These are phyloP conservation scores for Umbilicus rupestris DNA, from an alignment of 164 flowering plant genomes.

Conservation along the genomic window DNA sequence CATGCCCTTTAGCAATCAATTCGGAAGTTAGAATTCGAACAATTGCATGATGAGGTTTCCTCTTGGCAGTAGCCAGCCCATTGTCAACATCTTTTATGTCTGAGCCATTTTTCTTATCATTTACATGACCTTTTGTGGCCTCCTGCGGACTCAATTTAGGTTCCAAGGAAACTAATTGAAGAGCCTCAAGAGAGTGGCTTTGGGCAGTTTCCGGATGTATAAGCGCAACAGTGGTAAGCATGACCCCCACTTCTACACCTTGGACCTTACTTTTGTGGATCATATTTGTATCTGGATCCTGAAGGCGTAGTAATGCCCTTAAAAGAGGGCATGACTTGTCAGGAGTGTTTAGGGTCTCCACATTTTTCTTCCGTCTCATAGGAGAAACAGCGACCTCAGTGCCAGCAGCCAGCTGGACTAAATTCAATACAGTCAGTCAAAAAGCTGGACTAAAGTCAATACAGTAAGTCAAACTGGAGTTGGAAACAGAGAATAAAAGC, in stretches of 20 bases:
- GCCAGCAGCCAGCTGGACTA: constrained; percentile 94
- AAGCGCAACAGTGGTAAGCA: constrained; percentile 58
- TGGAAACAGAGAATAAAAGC: background rate
- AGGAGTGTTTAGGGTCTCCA: constrained; percentile 17
- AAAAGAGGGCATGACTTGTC: constrained; percentile 16
- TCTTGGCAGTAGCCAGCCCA: constrained; percentile 26
- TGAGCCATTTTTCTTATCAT: constrained; percentile 20
- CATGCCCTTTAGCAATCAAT: constrained; percentile 68
- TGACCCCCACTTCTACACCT: constrained; percentile 51
- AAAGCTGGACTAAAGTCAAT: constrained; percentile 63
- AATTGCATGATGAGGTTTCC: constrained; percentile 32
- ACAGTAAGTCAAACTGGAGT: background rate
- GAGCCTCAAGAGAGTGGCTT: constrained; percentile 29
- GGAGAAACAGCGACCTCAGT: constrained; percentile 96
- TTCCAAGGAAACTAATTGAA: constrained; percentile 45
- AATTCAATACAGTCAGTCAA: constrained; percentile 16
- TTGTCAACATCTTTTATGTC: constrained; percentile 23
- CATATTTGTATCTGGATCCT: constrained; percentile 40
- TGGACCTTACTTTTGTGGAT: constrained; percentile 30
- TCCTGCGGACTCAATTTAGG: constrained; percentile 36
- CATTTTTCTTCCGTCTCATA: constrained; percentile 53
- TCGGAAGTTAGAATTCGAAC: constrained; percentile 58
- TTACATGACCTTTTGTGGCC: constrained; percentile 21
- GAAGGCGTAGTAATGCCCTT: constrained; percentile 69
- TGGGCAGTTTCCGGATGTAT: constrained; percentile 88